Conservation (phyloP, 345 rosid genomes). For the Lepidium didymum region DNA sequence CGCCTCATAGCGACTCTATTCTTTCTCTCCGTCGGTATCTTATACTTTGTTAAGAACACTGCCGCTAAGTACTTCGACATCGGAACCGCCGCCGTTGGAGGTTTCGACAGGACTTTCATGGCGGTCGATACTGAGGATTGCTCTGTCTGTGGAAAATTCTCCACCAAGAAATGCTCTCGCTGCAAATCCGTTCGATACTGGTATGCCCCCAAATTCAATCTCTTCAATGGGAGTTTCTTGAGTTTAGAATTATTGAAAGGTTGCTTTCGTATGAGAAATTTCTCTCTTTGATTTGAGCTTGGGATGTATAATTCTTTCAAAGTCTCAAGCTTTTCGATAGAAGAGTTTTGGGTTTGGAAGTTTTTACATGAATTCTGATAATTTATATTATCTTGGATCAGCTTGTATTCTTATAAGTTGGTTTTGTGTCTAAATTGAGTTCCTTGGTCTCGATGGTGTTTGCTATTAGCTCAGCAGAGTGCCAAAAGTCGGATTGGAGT, state of each 20-base stretch:
- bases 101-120: constrained; percentile 38
- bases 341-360: not conserved
- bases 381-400: not conserved
- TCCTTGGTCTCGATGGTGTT: not conserved
- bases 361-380: not conserved
- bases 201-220: constrained; percentile 16
- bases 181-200: constrained; percentile 56
- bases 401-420: constrained; percentile 1
- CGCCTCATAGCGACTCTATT: constrained; percentile 50
- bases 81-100: constrained; percentile 69
- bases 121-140: constrained; percentile 7
- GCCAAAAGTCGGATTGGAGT: constrained; percentile 72
- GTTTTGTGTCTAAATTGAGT: not conserved
- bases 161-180: constrained; percentile 42
- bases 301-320: not conserved
- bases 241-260: not conserved
- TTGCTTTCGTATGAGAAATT: not conserved
- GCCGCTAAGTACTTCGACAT: constrained; percentile 73
- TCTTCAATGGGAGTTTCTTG: not conserved
- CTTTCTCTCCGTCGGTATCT: constrained; percentile 47
- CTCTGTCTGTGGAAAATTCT: constrained; percentile 31
- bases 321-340: not conserved
- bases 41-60: constrained; percentile 56
- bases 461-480: constrained; percentile 45
- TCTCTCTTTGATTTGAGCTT: not conserved